Base-by-base conservation (phyloP, 1,284 basidiomycete species). In the Cystobasidium slooffiae region DNA sequence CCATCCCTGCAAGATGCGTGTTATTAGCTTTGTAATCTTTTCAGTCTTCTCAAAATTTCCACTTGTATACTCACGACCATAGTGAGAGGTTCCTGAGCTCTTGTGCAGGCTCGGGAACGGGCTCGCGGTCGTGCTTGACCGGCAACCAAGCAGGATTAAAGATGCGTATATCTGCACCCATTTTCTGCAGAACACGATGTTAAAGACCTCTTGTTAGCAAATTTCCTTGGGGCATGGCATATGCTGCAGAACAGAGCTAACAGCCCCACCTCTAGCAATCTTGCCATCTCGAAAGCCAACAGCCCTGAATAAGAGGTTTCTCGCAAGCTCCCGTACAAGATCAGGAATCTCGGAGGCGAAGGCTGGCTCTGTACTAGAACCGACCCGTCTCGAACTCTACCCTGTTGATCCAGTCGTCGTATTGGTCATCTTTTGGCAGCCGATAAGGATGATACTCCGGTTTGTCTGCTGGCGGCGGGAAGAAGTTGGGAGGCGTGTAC, bases 161-260 rank as follows among this genome's bases (percentile, higher is more conserved):
- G 1, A 83, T 78, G 6, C 81, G 75, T 5, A 84, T 82, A 49
- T 84, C 82, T 39, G 80, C 81, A 3, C 81, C 82, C 41, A 82
- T 68, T 63, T 55, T 68, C 64, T 74, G 63, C n/a, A 41, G 41
- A 49, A 53, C 18, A 53, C 51, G n/a, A n/a, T n/a, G n/a, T n/a
- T n/a, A n/a, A n/a, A n/a, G n/a, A n/a, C n/a, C n/a, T n/a, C n/a
- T n/a, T n/a, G n/a, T n/a, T n/a, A n/a, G n/a, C n/a, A n/a, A n/a
- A n/a, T n/a, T n/a, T n/a, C n/a, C n/a, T n/a, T n/a, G n/a, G n/a
- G n/a, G n/a, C n/a, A n/a, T n/a, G n/a, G n/a, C n/a, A n/a, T n/a
- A n/a, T n/a, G n/a, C n/a, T n/a, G n/a, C n/a, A n/a, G n/a, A n/a
- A n/a, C n/a, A n/a, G n/a, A n/a, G n/a, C n/a, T n/a, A n/a, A n/a